Conservation (phyloP, 208 protist genomes). For the Leishmania gerbilli region DNA sequence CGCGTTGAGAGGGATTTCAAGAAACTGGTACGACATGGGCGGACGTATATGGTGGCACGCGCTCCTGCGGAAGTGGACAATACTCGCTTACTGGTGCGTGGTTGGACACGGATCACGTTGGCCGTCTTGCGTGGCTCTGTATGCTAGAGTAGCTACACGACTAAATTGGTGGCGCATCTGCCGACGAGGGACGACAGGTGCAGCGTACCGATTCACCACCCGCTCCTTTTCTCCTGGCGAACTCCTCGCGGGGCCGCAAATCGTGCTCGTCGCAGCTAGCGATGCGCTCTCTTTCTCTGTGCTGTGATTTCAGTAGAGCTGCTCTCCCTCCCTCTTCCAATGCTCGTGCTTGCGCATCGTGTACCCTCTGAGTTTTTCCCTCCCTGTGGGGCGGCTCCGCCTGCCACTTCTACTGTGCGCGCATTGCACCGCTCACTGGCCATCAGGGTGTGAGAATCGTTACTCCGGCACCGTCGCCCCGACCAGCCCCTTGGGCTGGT, state of each 20-base stretch:
- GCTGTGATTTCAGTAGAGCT: background rate
- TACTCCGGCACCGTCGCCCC: too few relatives aligned
- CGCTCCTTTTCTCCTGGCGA: background rate
- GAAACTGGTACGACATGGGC: background rate
- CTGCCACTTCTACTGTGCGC: background rate
- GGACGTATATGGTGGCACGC: background rate
- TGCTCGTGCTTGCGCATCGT: background rate
- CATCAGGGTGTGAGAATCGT: background rate
- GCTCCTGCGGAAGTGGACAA: background rate
- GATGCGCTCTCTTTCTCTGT: background rate
- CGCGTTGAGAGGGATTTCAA: background rate
- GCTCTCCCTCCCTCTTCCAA: constrained; percentile 1
- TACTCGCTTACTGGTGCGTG: background rate
- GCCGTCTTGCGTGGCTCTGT: background rate
- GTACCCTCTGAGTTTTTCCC: background rate
- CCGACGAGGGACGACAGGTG: background rate
- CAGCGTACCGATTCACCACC: background rate
- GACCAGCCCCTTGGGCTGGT: background rate
- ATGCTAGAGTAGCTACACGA: background rate
- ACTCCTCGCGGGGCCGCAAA: background rate
- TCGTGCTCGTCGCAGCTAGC: too few relatives aligned
- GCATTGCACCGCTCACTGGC: too few relatives aligned
- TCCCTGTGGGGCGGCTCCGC: background rate
- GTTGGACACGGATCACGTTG: background rate
- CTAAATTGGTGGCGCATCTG: background rate